Conservation (phyloP, 1,139 yeast genomes). For the Magnusiomyces magnusii region DNA sequence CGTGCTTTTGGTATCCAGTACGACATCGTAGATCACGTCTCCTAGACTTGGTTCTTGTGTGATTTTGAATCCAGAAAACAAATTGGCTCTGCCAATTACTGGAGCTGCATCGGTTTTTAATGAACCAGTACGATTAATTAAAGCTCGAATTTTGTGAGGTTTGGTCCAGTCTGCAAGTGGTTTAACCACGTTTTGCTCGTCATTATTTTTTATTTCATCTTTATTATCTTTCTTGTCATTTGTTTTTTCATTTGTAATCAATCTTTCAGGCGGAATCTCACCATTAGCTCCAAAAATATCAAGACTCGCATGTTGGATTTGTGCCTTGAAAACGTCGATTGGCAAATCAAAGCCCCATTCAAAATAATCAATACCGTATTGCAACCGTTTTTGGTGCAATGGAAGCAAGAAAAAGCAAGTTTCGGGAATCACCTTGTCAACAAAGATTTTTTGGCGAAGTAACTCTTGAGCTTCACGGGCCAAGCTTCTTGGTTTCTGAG, state of each 20-base stretch:
- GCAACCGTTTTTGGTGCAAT: constrained; percentile 56
- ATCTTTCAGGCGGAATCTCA: neutral
- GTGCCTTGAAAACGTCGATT: constrained; percentile 38
- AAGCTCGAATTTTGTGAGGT: constrained; percentile 43
- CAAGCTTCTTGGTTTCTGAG: too few species aligned
- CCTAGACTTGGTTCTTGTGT: constrained; percentile 22
- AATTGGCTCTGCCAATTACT: constrained; percentile 35
- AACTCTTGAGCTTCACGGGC: neutral
- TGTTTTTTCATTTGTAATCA: neutral
- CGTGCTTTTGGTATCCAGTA: constrained; percentile 49
- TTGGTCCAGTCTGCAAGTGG: neutral
- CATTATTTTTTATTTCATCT: neutral
- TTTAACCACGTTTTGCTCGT: neutral
- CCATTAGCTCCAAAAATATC: neutral
- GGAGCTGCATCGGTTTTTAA: constrained; percentile 46
- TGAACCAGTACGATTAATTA: constrained; percentile 43
- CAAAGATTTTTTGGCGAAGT: neutral
- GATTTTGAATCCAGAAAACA: constrained; percentile 40
- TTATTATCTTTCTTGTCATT: neutral
- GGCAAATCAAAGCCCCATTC: constrained; percentile 42
- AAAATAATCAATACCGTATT: constrained; percentile 49
- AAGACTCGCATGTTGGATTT: constrained; percentile 40
- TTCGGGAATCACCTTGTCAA: constrained; percentile 12
- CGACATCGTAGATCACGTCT: constrained; percentile 47
- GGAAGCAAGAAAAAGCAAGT: constrained; percentile 45